Evolutionary conservation across 2,329 filamentous ascomycete genomes (phyloP), one percentile per base, ranked within the genome.

Genomic region (Fusarium armeniacum): DNA sequence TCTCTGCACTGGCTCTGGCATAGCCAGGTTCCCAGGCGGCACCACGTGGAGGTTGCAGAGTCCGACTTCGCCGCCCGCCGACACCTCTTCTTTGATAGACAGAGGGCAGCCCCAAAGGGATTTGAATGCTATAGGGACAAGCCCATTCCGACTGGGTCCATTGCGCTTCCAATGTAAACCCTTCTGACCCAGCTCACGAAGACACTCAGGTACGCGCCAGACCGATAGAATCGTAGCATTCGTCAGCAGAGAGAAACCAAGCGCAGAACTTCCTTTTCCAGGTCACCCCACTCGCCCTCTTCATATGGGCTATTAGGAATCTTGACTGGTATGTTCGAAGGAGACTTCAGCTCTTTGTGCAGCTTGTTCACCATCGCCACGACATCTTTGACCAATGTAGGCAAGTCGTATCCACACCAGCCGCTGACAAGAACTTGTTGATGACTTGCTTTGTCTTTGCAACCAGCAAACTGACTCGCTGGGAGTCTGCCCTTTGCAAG

Each of bases 31-130:
- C 49, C 56, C 56, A 55, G 56, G 38, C 32, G 49, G 49, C 49
- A 55, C 56, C 49, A 44, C 38, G 49, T 26, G 49, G 49, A 58
- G 92, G 41, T 91, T 96, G n/a, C 96, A 93, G 93, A 97, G 93
- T 55, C 56, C 49, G 49, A 24, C 56, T 55, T 58, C 38, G n/a
- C 32, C 56, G 11, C 38, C 56, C 38, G 32, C 56, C 24, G 13
- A 32, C 33, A 32, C 33, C 26, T 32, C 24, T 45, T 30, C 16
- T 6, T 26, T 22, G 5, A 5, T 6, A 30, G 4, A 13, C 32
- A 26, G 36, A 53, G n/a, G 36, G 16, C 33, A 40, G 43, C 24
- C 49, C 30, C 32, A 4, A 13, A 35, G 20, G 28, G 30, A 32
- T 52, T 38, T 24, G 45, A 32, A 18, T 41, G 32, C 56, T 55